Evolutionary conservation across 768 basidiomycete genomes (phyloP), one percentile per base, ranked within the genome.

Genomic region (Rhodotorula toruloides): DNA sequence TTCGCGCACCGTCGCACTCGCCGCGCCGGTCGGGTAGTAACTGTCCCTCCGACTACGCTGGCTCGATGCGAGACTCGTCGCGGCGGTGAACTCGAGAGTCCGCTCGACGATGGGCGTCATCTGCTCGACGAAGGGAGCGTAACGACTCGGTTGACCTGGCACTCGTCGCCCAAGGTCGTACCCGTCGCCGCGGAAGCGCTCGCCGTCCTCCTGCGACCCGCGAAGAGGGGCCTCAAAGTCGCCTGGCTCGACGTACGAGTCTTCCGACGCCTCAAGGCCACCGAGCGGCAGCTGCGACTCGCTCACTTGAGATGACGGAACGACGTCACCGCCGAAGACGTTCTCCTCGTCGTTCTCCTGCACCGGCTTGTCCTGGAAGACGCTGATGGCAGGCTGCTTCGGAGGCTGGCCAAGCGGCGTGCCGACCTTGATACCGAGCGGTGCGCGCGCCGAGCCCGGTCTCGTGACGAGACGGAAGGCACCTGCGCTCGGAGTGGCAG

Each of bases 51-150:
- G 54, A 42, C 61, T 47, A 3, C 48, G 22, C 54, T 47, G 40
- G n/a, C 48, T 60, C n/a, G 61, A 42, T 21, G 55, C 43, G 11
- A 70, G 58, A 9, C 12, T 29, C 29, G 40, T 48, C 43, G 36
- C 55, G 53, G 54, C 40, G 9, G 88, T 84, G 76, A 81, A 93
- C 77, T 98, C 96, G 73, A 84, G 84, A 16, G 96, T 98, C 47
- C 93, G 83, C 77, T 99, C 96, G 19, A 90, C 90, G 77, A 98
- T 97, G 5, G 96, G 94, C 14, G 94, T 98, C 91, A 99, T 92
- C 61, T 93, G 86, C 74, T 88, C 86, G 78, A 97, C 89, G 63
- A 83, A 63, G 27, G 63, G 61, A 12, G 73, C 68, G 58, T 68
- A 75, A 1, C 72, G 67, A 40, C 46, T 67, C 31, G 49, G 49